phyloP scores from a whole-genome alignment of 1,284 basidiomycete species.

The Cryptococcus neoformans region DNA sequence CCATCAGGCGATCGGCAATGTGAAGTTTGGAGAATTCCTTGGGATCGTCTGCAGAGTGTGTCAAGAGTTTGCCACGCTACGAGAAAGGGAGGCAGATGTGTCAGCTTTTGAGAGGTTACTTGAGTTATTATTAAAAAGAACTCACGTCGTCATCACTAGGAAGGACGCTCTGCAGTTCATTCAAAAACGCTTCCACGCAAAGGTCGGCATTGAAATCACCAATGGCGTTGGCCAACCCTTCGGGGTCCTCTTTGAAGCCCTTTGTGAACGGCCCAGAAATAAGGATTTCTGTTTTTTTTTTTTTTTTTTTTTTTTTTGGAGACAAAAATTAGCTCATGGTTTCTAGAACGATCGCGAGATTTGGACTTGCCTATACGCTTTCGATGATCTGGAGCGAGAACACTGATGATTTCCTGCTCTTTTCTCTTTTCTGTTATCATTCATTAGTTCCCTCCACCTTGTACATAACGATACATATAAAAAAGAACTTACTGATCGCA shows the following conservation, averaged over 20 bases:
- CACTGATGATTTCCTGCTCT: conserved; percentile 77
- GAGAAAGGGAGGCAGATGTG: neutral
- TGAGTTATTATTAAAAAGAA: conserved; percentile 1
- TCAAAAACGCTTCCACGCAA: conserved; percentile 81
- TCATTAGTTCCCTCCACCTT: neutral
- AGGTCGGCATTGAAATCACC: conserved; percentile 78
- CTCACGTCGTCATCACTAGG: conserved; percentile 83
- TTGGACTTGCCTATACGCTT: conserved; percentile 73
- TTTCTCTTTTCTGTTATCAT: conserved; percentile 64
- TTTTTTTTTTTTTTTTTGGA: too few relatives aligned
- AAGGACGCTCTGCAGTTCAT: conserved; percentile 77
- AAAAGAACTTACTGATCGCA: conserved; percentile 41
- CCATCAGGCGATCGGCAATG: conserved; percentile 93
- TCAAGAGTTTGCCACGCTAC: conserved; percentile 83
- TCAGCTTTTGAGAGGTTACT: neutral
- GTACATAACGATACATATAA: neutral
- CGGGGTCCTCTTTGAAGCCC: conserved; percentile 63
- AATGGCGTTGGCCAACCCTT: conserved; percentile 78
- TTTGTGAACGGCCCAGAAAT: conserved; percentile 71
- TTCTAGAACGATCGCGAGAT: conserved; percentile 9
- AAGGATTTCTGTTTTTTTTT: conserved; percentile 80
- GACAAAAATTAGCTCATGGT: conserved; percentile 5
- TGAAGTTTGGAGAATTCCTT: conserved; percentile 86
- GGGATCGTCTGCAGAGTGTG: conserved; percentile 66
- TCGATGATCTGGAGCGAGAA: conserved; percentile 84